Base-by-base conservation (phyloP, 768 basidiomycete genomes). In the Podaxis pistillaris region DNA sequence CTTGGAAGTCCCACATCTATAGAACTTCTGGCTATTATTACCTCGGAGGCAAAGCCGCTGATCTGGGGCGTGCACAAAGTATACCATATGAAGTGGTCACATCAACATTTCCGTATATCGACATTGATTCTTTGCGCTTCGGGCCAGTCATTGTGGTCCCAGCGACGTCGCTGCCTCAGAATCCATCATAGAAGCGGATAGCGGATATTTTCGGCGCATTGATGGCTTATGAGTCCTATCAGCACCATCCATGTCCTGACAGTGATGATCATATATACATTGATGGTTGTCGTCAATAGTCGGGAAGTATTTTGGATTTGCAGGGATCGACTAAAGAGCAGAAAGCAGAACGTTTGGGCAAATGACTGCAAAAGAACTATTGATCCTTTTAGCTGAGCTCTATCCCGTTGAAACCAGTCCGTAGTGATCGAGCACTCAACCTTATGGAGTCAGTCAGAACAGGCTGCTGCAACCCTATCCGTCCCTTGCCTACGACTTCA, bases 231-330 rank as follows among this genome's bases (percentile, higher is more conserved):
- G 40, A 50, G 22, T 59, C 17, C 47, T 59, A 59, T 59, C 58
- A 50, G 6, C n/a, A 47, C n/a, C 41, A 44, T 8, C 15, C 41
- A 17, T 41, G 36, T 38, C 44, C 44, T 50, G 47, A 59, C 46
- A 37, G 19, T 59, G 58, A 50, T 59, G 58, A 59, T 47, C 47
- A 50, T 47, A 15, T 4, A 22, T 46, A 28, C 33, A 28, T 24
- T 59, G 58, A 59, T 59, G 58, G 47, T 24, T n/a, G 58, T 50
- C 58, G 47, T 30, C 49, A 51, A 28, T 24, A 17, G 22, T 37
- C 5, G 24, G 28, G 8, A 9, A 33, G 9, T 9, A 33, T 9
- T 9, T 9, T 30, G 30, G 30, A 30, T 30, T 30, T 33, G 30
- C 30, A 33, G 30, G 8, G 30, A 9, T 33, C 30, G 30, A 33